Evolutionary conservation across 108 stramenopile species (phyloP).

Genomic region (Seminavis robusta): DNA sequence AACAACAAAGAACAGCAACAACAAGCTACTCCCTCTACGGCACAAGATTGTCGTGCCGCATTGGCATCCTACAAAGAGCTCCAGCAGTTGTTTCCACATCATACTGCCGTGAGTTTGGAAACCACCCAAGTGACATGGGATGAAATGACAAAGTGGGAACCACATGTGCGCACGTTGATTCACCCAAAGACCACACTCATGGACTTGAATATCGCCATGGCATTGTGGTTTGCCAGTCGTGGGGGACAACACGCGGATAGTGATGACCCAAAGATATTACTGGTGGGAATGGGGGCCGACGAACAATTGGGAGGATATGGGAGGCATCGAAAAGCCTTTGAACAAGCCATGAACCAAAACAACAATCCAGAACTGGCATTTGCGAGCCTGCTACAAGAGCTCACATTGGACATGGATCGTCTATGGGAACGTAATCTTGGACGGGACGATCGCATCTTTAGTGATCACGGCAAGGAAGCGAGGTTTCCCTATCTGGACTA

Average conservation of each 20-base stretch:
- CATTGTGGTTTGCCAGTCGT: conserved; percentile 91
- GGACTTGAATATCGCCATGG: conserved; percentile 96
- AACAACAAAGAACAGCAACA: conserved; percentile 2
- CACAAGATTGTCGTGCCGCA: conserved; percentile 90
- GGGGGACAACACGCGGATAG: conserved; percentile 24
- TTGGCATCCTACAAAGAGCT: conserved; percentile 69
- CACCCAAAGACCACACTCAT: conserved; percentile 78
- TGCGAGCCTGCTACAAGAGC: conserved; percentile 75
- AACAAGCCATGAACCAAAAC: conserved; percentile 57
- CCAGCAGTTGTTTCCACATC: conserved; percentile 46
- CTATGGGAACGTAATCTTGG: conserved; percentile 96
- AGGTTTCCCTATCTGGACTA: conserved; percentile 95
- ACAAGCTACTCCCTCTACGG: not conserved
- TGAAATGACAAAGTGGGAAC: conserved; percentile 55
- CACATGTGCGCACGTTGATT: conserved; percentile 59
- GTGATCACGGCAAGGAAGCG: conserved; percentile 89
- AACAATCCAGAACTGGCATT: too few species aligned
- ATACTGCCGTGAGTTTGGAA: conserved; percentile 44
- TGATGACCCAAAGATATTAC: conserved; percentile 49
- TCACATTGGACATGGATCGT: conserved; percentile 80
- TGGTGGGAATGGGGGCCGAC: conserved; percentile 96
- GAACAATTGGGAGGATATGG: conserved; percentile 97
- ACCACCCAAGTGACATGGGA: conserved; percentile 69
- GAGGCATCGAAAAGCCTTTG: conserved; percentile 87
- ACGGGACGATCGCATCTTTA: conserved; percentile 91